Base-by-base conservation (phyloP, 2,329 filamentous ascomycete species). In the Chlorencoelia australis region DNA sequence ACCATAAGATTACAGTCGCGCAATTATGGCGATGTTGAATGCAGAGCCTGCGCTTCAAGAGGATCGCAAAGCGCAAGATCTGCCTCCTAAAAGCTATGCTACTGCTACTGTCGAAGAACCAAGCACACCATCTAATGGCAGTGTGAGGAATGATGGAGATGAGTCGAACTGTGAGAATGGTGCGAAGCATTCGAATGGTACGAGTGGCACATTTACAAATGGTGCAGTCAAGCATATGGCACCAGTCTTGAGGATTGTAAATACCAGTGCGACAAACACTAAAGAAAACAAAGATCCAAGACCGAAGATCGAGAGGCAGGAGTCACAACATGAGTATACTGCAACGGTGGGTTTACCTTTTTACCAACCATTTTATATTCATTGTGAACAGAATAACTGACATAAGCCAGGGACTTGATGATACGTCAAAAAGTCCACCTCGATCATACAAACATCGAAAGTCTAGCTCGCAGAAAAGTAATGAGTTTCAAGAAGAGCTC, bases 51-150 rank as follows among this genome's bases (percentile, higher is more conserved):
- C 58, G 17, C 25, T 47, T 9, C 51, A 55, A 9, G 44, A 51
- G 33, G 56, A 55, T 26, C 55, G 55, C 39, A 43, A 53, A 41
- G 49, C 55, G 36, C 40, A 54, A 18, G 37, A 56, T 27, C 50
- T 60, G 7, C 49, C 55, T 25, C 62, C 45, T 10, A 65, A 63
- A 42, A 61, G 57, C 17, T 63, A 62, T 39, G 59, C 56, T 30
- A 57, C 58, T 44, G 61, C 51, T 19, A 51, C 47, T 4, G 48
- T 56, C 35, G 44, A 52, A 32, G 40, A 41, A 13, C 29, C 44
- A 30, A 22, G 13, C 13, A 39, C 34, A 5, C 18, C 30, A n/a
- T 22, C 31, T 6, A 35, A 44, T 35, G 36, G 29, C 17, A 33
- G 15, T 4, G 33, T 41, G 17, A 35, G 33, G 10, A 30, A 15